Base-by-base conservation (phyloP, 2,329 filamentous ascomycete species). In the Fusarium luffae region DNA sequence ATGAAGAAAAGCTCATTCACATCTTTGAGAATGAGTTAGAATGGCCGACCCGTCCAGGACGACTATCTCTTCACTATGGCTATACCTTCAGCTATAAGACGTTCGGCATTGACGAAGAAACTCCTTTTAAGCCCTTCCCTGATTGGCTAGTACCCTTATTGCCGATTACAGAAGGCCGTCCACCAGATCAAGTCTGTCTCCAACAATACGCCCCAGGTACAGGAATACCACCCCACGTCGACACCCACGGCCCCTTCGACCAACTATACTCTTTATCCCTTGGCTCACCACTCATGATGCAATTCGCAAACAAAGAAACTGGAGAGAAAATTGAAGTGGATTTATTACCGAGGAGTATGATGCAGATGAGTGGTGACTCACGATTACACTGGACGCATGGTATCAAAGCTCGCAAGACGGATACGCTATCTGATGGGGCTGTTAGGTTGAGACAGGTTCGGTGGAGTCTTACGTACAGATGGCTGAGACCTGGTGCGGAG, bases 191-290 rank as follows among this genome's bases (percentile, higher is more conserved):
- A 73, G 86, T 89, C 68, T 89, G 86, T 68, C 77, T 88, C 18
- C 87, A 89, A 76, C 84, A 88, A 73, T 89, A 89, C 72, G 85
- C 87, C 0, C 87, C 87, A 0, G 87, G 87, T 8, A 80, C 84
- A 0, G 87, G 87, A 3, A 89, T 89, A 69, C 87, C 87, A 12
- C 87, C 87, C 1, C 87, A 89, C 70, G 86, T 86, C 55, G 87
- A 89, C 76, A 87, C 87, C 5, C 87, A 89, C 75, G 77, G 77
- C 12, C 77, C 80, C 1, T 82, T 80, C 32, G 82, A 81, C 59
- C 81, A 84, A 69, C 78, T 85, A 4, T 85, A 85, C 59, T 77
- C 81, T 13, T 69, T 85, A 2, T 84, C 82, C 0, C 78, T 84
- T 2, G 83, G 83, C 1, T 74, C 78, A 0, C 78, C 81, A 0